A percentile compares a stretch with the other conserved stretches of the same genome.
Conservation (phyloP, 2,329 filamentous ascomycete genomes). For the Curvularia eragrostidis region DNA sequence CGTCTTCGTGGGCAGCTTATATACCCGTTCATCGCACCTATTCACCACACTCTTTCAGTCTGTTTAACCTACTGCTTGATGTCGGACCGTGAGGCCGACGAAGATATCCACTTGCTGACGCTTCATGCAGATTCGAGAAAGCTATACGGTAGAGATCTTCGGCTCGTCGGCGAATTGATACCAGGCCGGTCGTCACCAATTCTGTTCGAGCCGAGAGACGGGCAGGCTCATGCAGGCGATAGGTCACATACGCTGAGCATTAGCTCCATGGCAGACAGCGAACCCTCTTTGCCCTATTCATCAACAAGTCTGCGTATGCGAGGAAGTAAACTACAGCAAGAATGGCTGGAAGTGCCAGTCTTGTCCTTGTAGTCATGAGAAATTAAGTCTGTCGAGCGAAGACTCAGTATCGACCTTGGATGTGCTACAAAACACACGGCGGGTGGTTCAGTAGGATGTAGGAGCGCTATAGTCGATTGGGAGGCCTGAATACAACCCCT, state of each 20-base stretch:
- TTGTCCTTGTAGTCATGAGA: background rate
- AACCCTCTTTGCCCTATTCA: background rate
- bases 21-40: background rate
- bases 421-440: background rate
- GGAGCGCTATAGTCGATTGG: too few relatives aligned
- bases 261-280: background rate
- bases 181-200: background rate
- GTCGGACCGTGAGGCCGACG: constrained; percentile 3
- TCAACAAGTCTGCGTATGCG: background rate
- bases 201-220: background rate
- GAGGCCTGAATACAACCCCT: background rate
- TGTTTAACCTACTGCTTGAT: background rate
- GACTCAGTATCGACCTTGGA: too few relatives aligned
- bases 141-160: background rate
- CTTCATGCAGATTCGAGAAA: background rate
- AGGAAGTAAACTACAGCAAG: background rate
- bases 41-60: background rate
- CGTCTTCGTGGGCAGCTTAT: background rate
- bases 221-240: background rate
- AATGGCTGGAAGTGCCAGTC: background rate
- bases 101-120: constrained; percentile 1
- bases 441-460: background rate
- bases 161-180: constrained; percentile 2
- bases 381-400: background rate
- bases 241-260: background rate